Evolutionary conservation across 2,329 filamentous ascomycete species (phyloP).

Genomic region (Parascedosporium putredinis): DNA sequence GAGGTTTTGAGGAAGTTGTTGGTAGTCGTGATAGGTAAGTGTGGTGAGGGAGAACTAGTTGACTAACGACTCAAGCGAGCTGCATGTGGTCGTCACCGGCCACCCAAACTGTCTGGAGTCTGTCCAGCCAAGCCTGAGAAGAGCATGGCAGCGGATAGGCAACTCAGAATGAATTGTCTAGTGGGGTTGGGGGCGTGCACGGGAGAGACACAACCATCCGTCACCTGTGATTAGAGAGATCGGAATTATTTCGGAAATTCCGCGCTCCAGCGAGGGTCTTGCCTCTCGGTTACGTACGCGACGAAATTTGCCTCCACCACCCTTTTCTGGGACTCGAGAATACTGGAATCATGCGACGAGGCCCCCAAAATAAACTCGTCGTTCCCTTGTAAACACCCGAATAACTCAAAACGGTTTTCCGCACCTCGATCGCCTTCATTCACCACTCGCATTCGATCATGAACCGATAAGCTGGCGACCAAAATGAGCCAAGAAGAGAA

Average conservation of each 20-base stretch:
- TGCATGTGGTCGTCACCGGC: background rate
- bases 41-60: background rate
- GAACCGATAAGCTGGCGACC: conserved; percentile 20
- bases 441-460: conserved; percentile 20
- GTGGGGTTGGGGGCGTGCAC: no score
- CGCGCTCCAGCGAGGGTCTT: background rate
- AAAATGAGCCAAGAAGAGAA: conserved; percentile 53
- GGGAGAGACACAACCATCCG: background rate
- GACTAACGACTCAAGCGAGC: background rate
- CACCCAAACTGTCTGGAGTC: background rate
- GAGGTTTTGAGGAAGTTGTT: no score
- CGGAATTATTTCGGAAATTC: conserved; percentile 2
- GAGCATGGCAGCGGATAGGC: no score
- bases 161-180: no score
- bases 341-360: conserved; percentile 7
- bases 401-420: background rate
- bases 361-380: background rate
- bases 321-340: background rate
- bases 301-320: conserved; percentile 9
- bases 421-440: conserved; percentile 8
- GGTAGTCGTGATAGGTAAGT: background rate
- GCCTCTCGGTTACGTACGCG: conserved; percentile 11
- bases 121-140: background rate
- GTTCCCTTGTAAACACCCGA: background rate
- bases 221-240: background rate